Evolutionary conservation across 768 basidiomycete species (phyloP).

Genomic region (Coprinopsis cinerea): DNA sequence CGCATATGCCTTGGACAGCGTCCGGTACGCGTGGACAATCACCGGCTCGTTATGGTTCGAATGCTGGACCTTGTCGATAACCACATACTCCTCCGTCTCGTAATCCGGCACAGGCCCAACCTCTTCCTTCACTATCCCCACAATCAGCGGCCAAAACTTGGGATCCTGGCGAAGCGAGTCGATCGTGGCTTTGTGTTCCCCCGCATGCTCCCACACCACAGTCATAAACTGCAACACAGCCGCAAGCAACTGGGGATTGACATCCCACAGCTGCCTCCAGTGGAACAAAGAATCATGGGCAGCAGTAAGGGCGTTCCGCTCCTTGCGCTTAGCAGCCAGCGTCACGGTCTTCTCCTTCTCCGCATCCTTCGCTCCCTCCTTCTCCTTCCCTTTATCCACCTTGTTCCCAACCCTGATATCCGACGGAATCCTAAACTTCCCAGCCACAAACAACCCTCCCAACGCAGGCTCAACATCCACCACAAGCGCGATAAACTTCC

Average conservation of each 20-base stretch:
- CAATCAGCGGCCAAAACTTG: constrained; percentile 67
- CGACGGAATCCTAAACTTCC: constrained; percentile 52
- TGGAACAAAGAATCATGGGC: constrained; percentile 59
- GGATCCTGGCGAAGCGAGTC: constrained; percentile 49
- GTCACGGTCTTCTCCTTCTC: constrained; percentile 31
- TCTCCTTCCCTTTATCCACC: constrained; percentile 28
- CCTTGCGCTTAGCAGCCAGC: constrained; percentile 29
- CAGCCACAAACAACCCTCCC: constrained; percentile 71
- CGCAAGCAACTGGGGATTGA: constrained; percentile 70
- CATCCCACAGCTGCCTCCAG: constrained; percentile 74
- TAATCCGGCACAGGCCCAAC: constrained; percentile 73
- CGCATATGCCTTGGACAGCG: constrained; percentile 67
- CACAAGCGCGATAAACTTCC: constrained; percentile 78
- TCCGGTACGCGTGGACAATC: constrained; percentile 60
- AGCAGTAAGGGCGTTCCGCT: constrained; percentile 55
- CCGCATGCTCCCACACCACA: constrained; percentile 73
- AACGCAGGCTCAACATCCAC: constrained; percentile 86
- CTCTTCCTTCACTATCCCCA: constrained; percentile 57
- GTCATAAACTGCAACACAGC: constrained; percentile 72
- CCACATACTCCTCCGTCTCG: constrained; percentile 41
- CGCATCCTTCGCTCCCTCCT: constrained; percentile 24
- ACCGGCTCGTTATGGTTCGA: constrained; percentile 58
- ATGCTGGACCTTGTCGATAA: constrained; percentile 43
- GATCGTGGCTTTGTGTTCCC: constrained; percentile 62
- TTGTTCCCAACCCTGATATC: constrained; percentile 32